Percentiles rank a stretch among this genome's conserved stretches.
Conservation (phyloP, 2,329 filamentous ascomycete species). For the Aspergillus pseudoviridinutans region DNA sequence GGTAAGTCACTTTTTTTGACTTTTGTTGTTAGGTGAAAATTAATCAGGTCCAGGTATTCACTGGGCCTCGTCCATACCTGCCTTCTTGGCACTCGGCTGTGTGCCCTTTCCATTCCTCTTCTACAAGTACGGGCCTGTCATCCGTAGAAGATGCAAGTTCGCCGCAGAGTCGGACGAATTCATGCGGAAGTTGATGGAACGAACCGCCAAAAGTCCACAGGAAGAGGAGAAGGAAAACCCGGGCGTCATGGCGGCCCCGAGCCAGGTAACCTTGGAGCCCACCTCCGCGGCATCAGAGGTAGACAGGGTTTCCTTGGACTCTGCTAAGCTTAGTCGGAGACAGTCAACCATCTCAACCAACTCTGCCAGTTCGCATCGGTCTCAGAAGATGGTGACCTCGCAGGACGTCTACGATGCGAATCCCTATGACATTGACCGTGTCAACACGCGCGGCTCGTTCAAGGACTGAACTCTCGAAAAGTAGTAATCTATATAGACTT, state of each 20-base stretch:
- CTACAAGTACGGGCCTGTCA: constrained; percentile 36
- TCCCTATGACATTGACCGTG: constrained; percentile 11
- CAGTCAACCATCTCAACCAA: background rate
- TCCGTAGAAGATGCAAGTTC: constrained; percentile 36
- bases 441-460: constrained; percentile 10
- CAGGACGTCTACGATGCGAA: constrained; percentile 9
- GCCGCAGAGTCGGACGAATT: constrained; percentile 31
- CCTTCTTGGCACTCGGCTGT: constrained; percentile 40
- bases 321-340: background rate
- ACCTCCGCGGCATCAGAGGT: background rate
- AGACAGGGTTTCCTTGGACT: background rate
- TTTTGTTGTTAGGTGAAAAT: background rate
- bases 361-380: background rate
- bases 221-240: background rate
- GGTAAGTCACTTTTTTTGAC: constrained; percentile 7
- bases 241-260: constrained; percentile 1
- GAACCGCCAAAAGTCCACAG: constrained; percentile 3
- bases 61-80: constrained; percentile 45
- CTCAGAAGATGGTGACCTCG: background rate
- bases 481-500: background rate
- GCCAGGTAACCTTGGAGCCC: background rate
- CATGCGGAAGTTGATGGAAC: constrained; percentile 20
- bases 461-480: background rate
- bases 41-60: constrained; percentile 30
- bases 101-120: constrained; percentile 41